phyloP scores from a whole-genome alignment of 1,139 yeast genomes.

The Kluyveromyces marxianus region DNA sequence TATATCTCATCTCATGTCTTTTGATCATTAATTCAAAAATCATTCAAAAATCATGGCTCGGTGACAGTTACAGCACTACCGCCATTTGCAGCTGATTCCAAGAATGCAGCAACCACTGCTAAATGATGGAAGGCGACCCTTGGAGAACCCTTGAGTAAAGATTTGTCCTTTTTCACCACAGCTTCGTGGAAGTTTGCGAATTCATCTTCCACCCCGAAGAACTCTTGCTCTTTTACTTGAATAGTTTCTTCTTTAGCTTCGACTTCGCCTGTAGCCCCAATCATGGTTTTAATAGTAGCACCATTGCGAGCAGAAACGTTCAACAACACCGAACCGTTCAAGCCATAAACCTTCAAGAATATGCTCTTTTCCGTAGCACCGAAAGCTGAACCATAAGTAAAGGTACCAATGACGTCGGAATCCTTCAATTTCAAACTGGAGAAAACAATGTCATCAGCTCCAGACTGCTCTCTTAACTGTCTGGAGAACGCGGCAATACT shows the following conservation, averaged over 20 bases:
- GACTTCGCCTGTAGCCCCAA: conserved; percentile 41
- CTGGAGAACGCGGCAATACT: conserved; percentile 64
- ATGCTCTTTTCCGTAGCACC: conserved; percentile 72
- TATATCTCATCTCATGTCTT: background rate
- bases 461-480: conserved; percentile 69
- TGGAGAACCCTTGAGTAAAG: conserved; percentile 52
- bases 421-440: conserved; percentile 54
- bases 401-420: conserved; percentile 71
- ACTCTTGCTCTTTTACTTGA: conserved; percentile 42
- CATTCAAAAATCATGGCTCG: conserved; percentile 8
- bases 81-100: conserved; percentile 55
- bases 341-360: conserved; percentile 64
- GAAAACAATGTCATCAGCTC: conserved; percentile 72
- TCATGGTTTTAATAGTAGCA: conserved; percentile 37
- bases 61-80: conserved; percentile 55
- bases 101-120: conserved; percentile 79
- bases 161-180: conserved; percentile 55
- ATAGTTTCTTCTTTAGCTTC: conserved; percentile 39
- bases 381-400: conserved; percentile 85
- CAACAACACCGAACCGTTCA: conserved; percentile 61
- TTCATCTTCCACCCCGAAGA: conserved; percentile 60
- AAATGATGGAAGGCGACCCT: conserved; percentile 82
- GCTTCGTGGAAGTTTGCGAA: conserved; percentile 71
- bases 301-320: conserved; percentile 50
- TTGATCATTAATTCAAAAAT: background rate